Evolutionary conservation across 371 early-diverging fungal genomes (phyloP), one percentile per base, ranked within the genome.

Genomic region (Lichtheimia corymbifera): DNA sequence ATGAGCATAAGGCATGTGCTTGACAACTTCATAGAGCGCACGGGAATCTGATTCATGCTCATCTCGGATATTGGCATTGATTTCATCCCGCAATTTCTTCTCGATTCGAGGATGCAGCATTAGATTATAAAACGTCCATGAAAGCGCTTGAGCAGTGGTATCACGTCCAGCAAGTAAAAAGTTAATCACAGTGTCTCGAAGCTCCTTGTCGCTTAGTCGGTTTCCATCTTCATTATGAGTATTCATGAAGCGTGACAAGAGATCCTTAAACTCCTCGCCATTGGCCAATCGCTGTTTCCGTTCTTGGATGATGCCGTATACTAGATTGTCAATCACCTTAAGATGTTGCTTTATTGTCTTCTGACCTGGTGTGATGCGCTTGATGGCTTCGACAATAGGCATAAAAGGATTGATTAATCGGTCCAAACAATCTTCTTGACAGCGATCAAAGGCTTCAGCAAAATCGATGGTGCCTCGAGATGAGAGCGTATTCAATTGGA

Each of bases 61-160:
- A 65, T 71, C 66, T 15, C 58, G 56, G 15, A 86, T 64, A 17
- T 69, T 53, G 13, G 73, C 40, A 5, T 68, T 45, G 18, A 86
- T 82, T 58, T 91, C 92, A 35, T 80, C 72, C 6, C 81, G 64
- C 5, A 92, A 58, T 41, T 76, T 83, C 15, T 63, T 58, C 57
- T 87, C 80, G 2, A 86, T 77, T 7, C 64, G 63, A 1, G 85
- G 81, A 49, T 83, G 69, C 50, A 72, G 57, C 27, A 75, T 61
- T 12, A 92, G 57, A 13, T 67, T 72, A 43, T 79, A 89, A 57
- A 88, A 82, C 43, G 82, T 68, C 93, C 93, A 92, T n/a, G 83
- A 81, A 6, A 91, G 72, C 0, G 86, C 83, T 64, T 87, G 86
- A 0, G 89, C 89, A 1, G 91, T 90, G 0, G 90, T 89, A 61